A percentile compares a stretch with the other conserved stretches of the same genome.
phyloP scores from a whole-genome alignment of 495 filamentous ascomycete genomes.

The Aspergillus indologenus region DNA sequence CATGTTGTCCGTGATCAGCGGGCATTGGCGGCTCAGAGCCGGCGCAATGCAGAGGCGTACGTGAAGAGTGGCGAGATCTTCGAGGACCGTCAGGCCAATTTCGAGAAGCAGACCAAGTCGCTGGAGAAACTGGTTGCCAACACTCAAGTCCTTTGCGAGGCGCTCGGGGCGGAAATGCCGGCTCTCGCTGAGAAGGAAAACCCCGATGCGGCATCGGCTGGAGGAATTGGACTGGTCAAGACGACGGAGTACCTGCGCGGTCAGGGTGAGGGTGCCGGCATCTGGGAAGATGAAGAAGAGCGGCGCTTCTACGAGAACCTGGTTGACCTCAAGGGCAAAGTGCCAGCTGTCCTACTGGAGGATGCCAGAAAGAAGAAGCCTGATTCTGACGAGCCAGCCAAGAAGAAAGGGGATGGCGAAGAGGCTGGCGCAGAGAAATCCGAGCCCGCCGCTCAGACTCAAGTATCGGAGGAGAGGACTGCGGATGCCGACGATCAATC shows the following conservation, averaged over 20 bases:
- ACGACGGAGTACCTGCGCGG: slow-evolving; percentile 89
- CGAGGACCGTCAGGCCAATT: slow-evolving; percentile 93
- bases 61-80: slow-evolving; percentile 99
- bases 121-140: slow-evolving; percentile 89
- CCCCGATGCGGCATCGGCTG: slow-evolving; percentile 56
- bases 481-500: slow-evolving; percentile 75
- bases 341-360: slow-evolving; percentile 88
- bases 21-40: slow-evolving; percentile 73
- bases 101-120: slow-evolving; percentile 86
- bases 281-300: slow-evolving; percentile 99
- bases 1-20: slow-evolving; percentile 91
- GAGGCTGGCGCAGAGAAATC: slow-evolving; percentile 31
- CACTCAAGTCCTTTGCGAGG: slow-evolving; percentile 86
- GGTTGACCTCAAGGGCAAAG: slow-evolving; percentile 91
- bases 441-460: slow-evolving; percentile 21
- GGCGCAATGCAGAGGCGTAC: slow-evolving; percentile 96
- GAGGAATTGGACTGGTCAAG: slow-evolving; percentile 89
- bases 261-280: slow-evolving; percentile 87
- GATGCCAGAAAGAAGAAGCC: slow-evolving; percentile 93
- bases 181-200: slow-evolving; percentile 81
- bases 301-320: slow-evolving; percentile 96
- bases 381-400: slow-evolving; percentile 67
- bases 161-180: slow-evolving; percentile 90
- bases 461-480: slow-evolving; percentile 50
- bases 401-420: slow-evolving; percentile 45